Evolutionary conservation across 495 filamentous ascomycete genomes (phyloP), one percentile per base, ranked within the genome.

Genomic region (Pyrenula massariospora): DNA sequence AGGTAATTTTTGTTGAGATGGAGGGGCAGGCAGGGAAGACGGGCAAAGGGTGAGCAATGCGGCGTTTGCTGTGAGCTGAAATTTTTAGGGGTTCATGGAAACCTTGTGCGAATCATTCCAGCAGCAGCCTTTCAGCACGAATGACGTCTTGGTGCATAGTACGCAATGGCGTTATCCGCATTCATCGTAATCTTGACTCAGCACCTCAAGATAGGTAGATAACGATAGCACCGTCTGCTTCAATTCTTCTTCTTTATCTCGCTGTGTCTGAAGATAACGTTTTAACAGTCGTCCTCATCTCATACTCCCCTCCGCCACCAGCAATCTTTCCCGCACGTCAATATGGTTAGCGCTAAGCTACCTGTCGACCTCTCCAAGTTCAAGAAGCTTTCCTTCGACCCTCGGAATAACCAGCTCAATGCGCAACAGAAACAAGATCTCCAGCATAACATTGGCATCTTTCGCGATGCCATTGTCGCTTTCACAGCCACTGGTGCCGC

Each of bases 401-500:
- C 68, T 25, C 66, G 62, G 54, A 68, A 58, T 57, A 20, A 62
- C 0, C 65, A 64, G 54, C 64, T 72, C 19, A 60, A 65, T 3
- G 55, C 57, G 5, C 59, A 68, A n/a, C 68, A 72, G 56, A 70
- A 66, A 57, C 57, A 62, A 24, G 68, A 70, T 55, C 65, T 72
- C 12, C 59, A 62, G 48, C 53, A 68, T 57, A 72, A 72, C 56
- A 72, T 72, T 59, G 65, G 68, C 54, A 51, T 72, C 52, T 72
- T 72, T 63, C 57, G 70, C 36, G 70, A 72, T 65, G 68, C 70
- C 49, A 66, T 72, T 31, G 61, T 72, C 53, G 70, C 70, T 1
- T 72, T 72, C 55, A 72, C 70, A 2, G 68, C 68, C 2, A 70
- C 70, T 1, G 70, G 70, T 25, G 58, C 70, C 2, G 70, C 70